phyloP scores from a whole-genome alignment of 73 alveolate species.

The Durusdinium trenchii region DNA sequence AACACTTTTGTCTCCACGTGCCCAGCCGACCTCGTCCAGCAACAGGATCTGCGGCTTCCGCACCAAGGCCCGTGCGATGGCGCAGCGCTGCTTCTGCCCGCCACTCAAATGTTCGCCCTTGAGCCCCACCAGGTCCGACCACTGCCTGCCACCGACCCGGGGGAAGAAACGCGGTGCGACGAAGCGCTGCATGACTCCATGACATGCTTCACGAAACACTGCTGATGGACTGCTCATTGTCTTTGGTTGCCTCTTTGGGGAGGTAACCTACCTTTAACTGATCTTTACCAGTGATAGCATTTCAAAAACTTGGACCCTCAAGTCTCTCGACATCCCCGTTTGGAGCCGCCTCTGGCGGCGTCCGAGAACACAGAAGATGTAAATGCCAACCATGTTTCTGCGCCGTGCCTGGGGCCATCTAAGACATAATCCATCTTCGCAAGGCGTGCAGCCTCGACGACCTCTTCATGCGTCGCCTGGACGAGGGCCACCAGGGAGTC shows the following conservation, averaged over 20 bases:
- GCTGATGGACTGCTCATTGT: not conserved
- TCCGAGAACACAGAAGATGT: not conserved
- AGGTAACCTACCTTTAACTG: not conserved
- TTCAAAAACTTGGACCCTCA: not conserved
- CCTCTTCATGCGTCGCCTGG: constrained; percentile 66
- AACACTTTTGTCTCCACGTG: too few species aligned
- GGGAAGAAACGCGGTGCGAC: too few species aligned
- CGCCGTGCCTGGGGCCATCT: constrained; percentile 29
- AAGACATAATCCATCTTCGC: constrained; percentile 73
- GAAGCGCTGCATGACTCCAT: too few species aligned
- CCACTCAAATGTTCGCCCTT: constrained; percentile 75
- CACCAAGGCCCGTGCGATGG: constrained; percentile 87
- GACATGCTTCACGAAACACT: not conserved
- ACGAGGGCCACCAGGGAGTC: not conserved
- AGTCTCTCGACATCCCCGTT: not conserved
- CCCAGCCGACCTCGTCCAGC: constrained; percentile 62
- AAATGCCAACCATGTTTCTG: not conserved
- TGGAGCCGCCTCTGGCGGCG: not conserved
- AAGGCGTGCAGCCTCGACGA: constrained; percentile 48
- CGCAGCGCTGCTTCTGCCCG: constrained; percentile 74
- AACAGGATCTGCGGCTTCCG: constrained; percentile 64
- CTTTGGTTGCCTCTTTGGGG: not conserved
- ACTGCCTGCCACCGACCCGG: not conserved
- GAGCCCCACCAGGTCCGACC: constrained; percentile 59
- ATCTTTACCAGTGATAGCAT: not conserved